A percentile compares a stretch with the other conserved stretches of the same genome.
Conservation (phyloP, 108 stramenopile species). For the Nannochloropsis salina region DNA sequence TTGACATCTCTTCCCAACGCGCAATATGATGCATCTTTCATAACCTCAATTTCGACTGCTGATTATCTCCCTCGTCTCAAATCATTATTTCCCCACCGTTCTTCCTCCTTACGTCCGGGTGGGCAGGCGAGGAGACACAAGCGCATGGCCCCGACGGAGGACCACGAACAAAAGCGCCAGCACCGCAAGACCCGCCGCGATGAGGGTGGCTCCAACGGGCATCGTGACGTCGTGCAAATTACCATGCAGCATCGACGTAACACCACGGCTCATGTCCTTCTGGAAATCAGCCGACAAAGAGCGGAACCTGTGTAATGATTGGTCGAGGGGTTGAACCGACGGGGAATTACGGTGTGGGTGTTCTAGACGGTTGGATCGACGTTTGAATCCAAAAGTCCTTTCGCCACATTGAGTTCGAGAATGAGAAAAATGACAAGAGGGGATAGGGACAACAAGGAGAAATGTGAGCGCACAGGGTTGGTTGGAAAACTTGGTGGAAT, state of each 20-base stretch:
- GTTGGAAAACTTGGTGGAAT: background rate
- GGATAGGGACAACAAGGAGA: background rate
- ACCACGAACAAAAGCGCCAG: background rate
- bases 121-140: constrained; percentile 1
- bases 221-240: background rate
- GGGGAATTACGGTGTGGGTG: background rate
- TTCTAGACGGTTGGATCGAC: background rate
- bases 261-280: background rate
- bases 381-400: background rate
- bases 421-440: background rate
- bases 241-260: background rate
- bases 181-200: background rate
- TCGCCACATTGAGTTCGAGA: background rate
- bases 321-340: background rate
- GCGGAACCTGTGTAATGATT: background rate
- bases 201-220: background rate
- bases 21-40: too few relatives aligned
- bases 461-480: background rate
- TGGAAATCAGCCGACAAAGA: background rate
- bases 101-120: background rate
- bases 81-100: background rate
- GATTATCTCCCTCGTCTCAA: background rate
- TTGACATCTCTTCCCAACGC: too few relatives aligned
- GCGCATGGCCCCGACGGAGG: background rate
- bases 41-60: too few relatives aligned